Conservation (phyloP, 306 rosid species). For the Quercus robur region DNA sequence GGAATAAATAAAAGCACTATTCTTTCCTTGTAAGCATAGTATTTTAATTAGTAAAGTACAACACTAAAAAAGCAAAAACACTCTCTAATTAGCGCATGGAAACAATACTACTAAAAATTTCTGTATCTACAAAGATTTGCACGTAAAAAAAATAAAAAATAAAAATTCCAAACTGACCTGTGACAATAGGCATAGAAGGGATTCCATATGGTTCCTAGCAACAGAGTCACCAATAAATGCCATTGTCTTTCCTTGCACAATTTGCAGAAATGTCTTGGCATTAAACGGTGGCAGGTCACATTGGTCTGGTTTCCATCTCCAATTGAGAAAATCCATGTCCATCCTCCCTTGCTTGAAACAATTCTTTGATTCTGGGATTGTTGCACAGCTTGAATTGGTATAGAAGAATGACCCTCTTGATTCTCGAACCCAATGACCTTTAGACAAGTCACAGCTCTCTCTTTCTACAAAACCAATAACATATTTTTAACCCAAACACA, state of each 20-base stretch:
- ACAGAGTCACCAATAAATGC: conserved; percentile 91
- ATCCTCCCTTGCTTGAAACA: conserved; percentile 76
- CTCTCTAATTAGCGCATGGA: not conserved
- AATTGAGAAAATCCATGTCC: conserved; percentile 65
- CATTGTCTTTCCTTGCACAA: conserved; percentile 66
- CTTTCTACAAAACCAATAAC: conserved; percentile 25
- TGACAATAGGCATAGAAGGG: conserved; percentile 76
- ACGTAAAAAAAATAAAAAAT: not conserved
- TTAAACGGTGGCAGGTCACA: conserved; percentile 69
- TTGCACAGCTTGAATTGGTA: conserved; percentile 64
- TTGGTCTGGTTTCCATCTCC: conserved; percentile 84
- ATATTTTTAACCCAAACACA: not conserved
- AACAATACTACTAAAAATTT: too few relatives aligned
- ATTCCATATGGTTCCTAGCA: conserved; percentile 78
- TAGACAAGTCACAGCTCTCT: conserved; percentile 56
- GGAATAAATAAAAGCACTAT: not conserved
- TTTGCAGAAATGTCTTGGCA: conserved; percentile 44
- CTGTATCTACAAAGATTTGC: too few relatives aligned
- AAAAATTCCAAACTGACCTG: conserved; percentile 46
- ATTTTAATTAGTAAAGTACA: not conserved
- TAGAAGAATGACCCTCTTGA: conserved; percentile 37
- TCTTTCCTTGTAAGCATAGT: not conserved
- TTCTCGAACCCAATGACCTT: conserved; percentile 64
- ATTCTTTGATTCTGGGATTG: conserved; percentile 76
- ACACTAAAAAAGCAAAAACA: not conserved